Conservation (phyloP, 1,139 yeast species). For the Pneumocystis murina region DNA sequence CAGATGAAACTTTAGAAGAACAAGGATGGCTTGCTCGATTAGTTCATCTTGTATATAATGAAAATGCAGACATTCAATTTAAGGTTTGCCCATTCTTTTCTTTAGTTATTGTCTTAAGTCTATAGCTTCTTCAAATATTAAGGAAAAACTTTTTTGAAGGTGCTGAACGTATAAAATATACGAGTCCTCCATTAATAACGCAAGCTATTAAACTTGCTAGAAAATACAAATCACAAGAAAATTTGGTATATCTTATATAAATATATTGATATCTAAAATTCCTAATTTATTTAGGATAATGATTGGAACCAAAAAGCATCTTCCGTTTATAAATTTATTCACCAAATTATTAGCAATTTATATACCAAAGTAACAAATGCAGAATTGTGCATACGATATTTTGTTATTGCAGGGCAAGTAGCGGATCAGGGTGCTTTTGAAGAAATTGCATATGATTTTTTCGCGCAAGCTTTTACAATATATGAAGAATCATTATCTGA, state of each 20-base stretch:
- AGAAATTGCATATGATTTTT: slow-evolving; percentile 72
- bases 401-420: slow-evolving; percentile 34
- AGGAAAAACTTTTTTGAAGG: slow-evolving; percentile 41
- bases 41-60: slow-evolving; percentile 43
- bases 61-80: slow-evolving; percentile 38
- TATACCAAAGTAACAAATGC: slow-evolving; percentile 35
- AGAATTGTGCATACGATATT: slow-evolving; percentile 36
- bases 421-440: slow-evolving; percentile 60
- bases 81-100: slow-evolving; percentile 12
- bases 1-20: slow-evolving; percentile 28
- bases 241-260: slow-evolving; percentile 14
- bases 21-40: slow-evolving; percentile 59
- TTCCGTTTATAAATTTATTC: slow-evolving; percentile 53
- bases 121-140: slow-evolving; percentile 39
- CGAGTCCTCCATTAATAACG: slow-evolving; percentile 62
- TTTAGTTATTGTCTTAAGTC: not conserved
- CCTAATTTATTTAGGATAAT: slow-evolving; percentile 14
- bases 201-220: slow-evolving; percentile 47
- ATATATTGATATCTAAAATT: slow-evolving; percentile 1
- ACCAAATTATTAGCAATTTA: slow-evolving; percentile 58
- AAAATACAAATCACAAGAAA: slow-evolving; percentile 23
- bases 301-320: slow-evolving; percentile 27
- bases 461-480: slow-evolving; percentile 72
- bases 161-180: slow-evolving; percentile 40
- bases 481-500: slow-evolving; percentile 71